Evolutionary conservation across 2,329 filamentous ascomycete genomes (phyloP).

Genomic region (Thelonectria rubi): DNA sequence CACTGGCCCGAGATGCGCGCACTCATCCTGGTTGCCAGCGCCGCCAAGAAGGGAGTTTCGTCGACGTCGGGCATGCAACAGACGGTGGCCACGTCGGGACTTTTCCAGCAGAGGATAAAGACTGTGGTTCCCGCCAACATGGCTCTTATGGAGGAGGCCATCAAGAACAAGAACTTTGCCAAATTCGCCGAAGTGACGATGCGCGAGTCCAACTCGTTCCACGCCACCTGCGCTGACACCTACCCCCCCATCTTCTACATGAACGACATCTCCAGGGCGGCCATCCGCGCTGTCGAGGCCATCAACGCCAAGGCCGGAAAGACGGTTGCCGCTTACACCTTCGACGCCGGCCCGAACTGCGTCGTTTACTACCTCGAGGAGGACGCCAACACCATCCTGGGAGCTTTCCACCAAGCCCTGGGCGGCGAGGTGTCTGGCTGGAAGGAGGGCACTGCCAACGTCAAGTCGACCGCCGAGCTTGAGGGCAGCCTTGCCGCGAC

Average conservation of each 20-base stretch:
- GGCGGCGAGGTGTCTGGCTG: conserved; percentile 72
- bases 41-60: conserved; percentile 94
- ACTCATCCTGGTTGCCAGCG: conserved; percentile 87
- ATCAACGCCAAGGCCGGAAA: conserved; percentile 84
- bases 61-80: conserved; percentile 97
- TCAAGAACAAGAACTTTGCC: conserved; percentile 81
- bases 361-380: conserved; percentile 94
- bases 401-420: conserved; percentile 77
- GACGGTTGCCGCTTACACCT: conserved; percentile 91
- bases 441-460: conserved; percentile 66
- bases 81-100: conserved; percentile 88
- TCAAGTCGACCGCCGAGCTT: conserved; percentile 65
- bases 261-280: conserved; percentile 90
- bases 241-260: conserved; percentile 98
- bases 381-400: conserved; percentile 76
- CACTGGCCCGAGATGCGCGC: conserved; percentile 98
- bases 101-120: conserved; percentile 81
- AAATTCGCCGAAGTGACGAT: conserved; percentile 91
- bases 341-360: conserved; percentile 95
- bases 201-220: conserved; percentile 97
- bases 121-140: conserved; percentile 85
- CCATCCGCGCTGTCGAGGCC: conserved; percentile 86
- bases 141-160: conserved; percentile 84
- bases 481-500: conserved; percentile 71
- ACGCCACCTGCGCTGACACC: conserved; percentile 93